Conservation (phyloP, 2,329 filamentous ascomycete genomes). For the Mariannaea elegans region DNA sequence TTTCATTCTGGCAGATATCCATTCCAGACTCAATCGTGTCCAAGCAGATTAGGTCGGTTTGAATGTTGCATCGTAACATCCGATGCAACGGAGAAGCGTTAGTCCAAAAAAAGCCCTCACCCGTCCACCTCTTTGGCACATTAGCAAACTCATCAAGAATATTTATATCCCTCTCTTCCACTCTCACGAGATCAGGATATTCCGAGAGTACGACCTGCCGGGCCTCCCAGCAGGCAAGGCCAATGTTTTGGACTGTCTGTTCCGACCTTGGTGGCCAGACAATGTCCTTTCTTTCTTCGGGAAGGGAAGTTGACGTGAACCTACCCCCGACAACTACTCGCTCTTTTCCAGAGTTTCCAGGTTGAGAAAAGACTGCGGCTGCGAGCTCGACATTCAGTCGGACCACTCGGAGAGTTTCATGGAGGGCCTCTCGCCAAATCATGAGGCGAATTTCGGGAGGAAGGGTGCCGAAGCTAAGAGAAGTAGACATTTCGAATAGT, state of each 20-base stretch:
- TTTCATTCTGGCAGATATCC: not conserved
- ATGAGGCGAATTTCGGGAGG: slow-evolving; percentile 9
- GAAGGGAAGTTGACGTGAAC: slow-evolving; percentile 4
- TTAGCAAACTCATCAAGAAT: not conserved
- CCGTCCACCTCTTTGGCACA: not conserved
- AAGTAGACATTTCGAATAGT: slow-evolving; percentile 3
- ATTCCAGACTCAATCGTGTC: not conserved
- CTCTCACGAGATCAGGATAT: slow-evolving; percentile 10
- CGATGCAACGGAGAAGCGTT: not conserved
- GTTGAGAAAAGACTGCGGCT: not conserved
- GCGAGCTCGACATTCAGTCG: not conserved
- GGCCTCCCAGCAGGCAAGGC: slow-evolving; percentile 8
- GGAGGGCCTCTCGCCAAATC: slow-evolving; percentile 9
- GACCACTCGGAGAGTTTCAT: not conserved
- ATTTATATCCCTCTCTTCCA: not conserved
- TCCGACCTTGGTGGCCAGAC: slow-evolving; percentile 1
- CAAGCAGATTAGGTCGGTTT: slow-evolving; percentile 6
- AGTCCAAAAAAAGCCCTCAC: not conserved
- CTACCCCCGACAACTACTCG: slow-evolving; percentile 9
- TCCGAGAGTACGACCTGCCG: not conserved
- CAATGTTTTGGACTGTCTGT: not conserved
- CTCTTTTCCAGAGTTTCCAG: not conserved
- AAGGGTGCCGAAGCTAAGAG: not conserved
- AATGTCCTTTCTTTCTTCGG: not conserved
- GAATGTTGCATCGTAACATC: not conserved